These are phyloP conservation scores for Exsudoporus frostii DNA, from an alignment of 768 basidiomycete species.

Conservation along the genomic window DNA sequence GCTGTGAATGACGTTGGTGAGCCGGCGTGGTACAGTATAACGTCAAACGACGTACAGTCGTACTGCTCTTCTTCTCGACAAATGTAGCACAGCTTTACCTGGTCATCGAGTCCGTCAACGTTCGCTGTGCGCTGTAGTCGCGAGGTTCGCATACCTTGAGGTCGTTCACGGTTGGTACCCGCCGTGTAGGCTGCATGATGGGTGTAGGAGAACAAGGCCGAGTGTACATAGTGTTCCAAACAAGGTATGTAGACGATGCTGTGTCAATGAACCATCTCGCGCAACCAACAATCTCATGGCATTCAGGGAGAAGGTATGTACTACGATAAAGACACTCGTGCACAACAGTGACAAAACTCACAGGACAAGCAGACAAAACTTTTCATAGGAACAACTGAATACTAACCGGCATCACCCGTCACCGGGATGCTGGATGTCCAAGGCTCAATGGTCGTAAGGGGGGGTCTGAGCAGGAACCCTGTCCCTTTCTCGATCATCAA, in stretches of 20 bases:
- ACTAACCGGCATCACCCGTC: constrained; percentile 2
- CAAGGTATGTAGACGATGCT: neutral
- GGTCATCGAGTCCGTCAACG: constrained; percentile 2
- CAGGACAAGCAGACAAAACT: neutral
- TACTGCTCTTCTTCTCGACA: constrained; percentile 69
- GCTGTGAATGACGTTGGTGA: constrained; percentile 25
- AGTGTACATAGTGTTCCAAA: neutral
- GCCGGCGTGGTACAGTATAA: neutral
- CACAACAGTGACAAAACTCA: neutral
- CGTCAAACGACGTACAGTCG: constrained; percentile 32
- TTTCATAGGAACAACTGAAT: neutral
- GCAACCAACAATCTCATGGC: constrained; percentile 2
- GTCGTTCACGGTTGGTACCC: constrained; percentile 34
- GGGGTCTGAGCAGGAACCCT: constrained; percentile 49
- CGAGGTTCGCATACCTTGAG: constrained; percentile 25
- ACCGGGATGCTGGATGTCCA: neutral
- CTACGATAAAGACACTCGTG: constrained; percentile 12
- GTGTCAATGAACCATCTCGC: neutral
- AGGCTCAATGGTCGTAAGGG: constrained; percentile 51
- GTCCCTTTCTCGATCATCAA: constrained; percentile 51
- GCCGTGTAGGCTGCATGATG: constrained; percentile 24
- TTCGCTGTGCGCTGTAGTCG: neutral
- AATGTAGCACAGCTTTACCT: constrained; percentile 79
- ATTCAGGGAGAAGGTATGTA: constrained; percentile 21
- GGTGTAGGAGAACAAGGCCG: neutral